Evolutionary conservation across 495 filamentous ascomycete species (phyloP).

Genomic region (Penicillium ochrochloron): DNA sequence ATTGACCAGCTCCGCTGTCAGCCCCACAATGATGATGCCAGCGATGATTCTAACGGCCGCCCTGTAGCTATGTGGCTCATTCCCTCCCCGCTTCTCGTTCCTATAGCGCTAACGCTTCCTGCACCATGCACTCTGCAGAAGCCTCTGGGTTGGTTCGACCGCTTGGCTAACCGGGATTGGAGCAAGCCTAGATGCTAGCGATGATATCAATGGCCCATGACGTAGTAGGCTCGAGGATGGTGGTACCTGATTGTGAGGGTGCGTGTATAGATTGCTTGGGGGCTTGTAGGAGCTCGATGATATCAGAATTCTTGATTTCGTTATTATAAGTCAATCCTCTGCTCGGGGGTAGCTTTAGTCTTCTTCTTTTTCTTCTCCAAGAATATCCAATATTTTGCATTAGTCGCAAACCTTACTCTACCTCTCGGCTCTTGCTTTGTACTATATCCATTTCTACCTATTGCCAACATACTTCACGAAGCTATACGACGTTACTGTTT

Average conservation of each 20-base stretch:
- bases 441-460: conserved; percentile 8
- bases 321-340: conserved; percentile 7
- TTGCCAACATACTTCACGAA: conserved; percentile 8
- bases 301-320: conserved; percentile 22
- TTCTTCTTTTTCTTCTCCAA: conserved; percentile 5
- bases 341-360: background rate
- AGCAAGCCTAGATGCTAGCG: background rate
- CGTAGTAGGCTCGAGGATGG: conserved; percentile 23
- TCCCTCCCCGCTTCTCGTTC: conserved; percentile 1
- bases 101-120: background rate
- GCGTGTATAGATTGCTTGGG: conserved; percentile 19
- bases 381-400: conserved; percentile 10
- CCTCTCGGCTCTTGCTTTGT: conserved; percentile 8
- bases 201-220: conserved; percentile 36
- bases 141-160: conserved; percentile 18
- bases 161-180: conserved; percentile 17
- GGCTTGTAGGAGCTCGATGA: conserved; percentile 13
- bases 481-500: conserved; percentile 12
- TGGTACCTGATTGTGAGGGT: conserved; percentile 17
- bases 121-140: conserved; percentile 27
- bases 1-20: conserved; percentile 16
- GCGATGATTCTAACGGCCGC: conserved; percentile 14
- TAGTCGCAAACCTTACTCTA: conserved; percentile 16
- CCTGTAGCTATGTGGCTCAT: conserved; percentile 20
- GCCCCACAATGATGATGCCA: conserved; percentile 29